Conservation (phyloP, 2,329 filamentous ascomycete species). For the Rutstroemia sp. region DNA sequence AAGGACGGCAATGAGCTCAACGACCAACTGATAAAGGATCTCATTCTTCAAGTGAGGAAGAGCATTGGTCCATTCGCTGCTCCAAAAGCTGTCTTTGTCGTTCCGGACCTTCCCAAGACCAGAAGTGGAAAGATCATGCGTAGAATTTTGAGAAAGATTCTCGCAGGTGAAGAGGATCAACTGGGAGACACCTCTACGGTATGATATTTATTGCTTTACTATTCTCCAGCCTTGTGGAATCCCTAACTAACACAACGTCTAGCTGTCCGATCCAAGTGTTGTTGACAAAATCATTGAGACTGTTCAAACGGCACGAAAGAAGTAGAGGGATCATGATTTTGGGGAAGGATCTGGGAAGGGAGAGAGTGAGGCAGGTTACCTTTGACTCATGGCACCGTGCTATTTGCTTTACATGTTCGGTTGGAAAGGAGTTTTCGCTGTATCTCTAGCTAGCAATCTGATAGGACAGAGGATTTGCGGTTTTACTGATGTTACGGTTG, state of each 20-base stretch:
- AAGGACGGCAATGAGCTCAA: conserved; percentile 73
- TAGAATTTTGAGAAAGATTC: conserved; percentile 91
- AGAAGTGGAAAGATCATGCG: conserved; percentile 99
- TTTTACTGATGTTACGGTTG: background rate
- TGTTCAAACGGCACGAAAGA: conserved; percentile 40
- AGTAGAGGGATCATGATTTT: conserved; percentile 12
- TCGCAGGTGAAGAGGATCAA: conserved; percentile 95
- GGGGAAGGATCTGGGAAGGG: background rate
- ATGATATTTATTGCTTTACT: conserved; percentile 5
- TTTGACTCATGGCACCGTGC: background rate
- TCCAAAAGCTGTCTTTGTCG: conserved; percentile 85
- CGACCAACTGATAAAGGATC: conserved; percentile 84
- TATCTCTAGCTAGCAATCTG: conserved; percentile 2
- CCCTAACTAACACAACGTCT: conserved; percentile 9
- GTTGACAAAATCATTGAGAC: conserved; percentile 83
- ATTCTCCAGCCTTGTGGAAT: conserved; percentile 9
- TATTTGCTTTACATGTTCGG: background rate
- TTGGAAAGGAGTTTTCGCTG: background rate
- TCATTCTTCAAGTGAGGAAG: conserved; percentile 90
- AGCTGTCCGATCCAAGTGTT: conserved; percentile 84
- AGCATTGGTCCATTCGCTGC: conserved; percentile 96
- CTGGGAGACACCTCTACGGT: conserved; percentile 89
- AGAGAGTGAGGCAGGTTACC: background rate
- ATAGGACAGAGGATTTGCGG: background rate
- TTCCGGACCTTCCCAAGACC: conserved; percentile 94